Percentiles rank a stretch among this genome's conserved stretches.
Evolutionary conservation across 192 early-diverging fungal genomes (phyloP).

Genomic region (Podila horticola): DNA sequence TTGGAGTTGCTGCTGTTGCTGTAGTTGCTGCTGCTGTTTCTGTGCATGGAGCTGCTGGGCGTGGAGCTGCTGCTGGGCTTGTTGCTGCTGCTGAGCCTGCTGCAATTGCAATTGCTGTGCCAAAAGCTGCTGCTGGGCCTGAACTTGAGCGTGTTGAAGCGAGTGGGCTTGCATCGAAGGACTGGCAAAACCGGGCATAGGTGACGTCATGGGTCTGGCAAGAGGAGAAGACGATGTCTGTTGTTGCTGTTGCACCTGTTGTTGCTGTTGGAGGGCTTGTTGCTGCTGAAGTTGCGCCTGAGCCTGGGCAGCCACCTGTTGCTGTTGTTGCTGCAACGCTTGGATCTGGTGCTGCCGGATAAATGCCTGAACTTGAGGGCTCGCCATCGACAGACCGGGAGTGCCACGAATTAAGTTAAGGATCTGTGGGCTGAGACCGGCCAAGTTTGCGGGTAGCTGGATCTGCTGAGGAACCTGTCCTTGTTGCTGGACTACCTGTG

Average conservation of each 20-base stretch:
- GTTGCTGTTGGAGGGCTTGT: conserved; percentile 25
- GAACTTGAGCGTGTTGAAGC: conserved; percentile 32
- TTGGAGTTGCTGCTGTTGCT: conserved; percentile 38
- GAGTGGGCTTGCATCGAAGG: conserved; percentile 37
- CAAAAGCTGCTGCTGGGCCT: conserved; percentile 30
- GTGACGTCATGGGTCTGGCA: conserved; percentile 41
- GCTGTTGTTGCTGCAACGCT: conserved; percentile 26
- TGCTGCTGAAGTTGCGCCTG: conserved; percentile 26
- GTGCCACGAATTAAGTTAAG: conserved; percentile 23
- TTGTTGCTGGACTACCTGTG: conserved; percentile 6
- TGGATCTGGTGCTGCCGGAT: conserved; percentile 10
- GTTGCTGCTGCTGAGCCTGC: conserved; percentile 27
- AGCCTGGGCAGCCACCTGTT: conserved; percentile 15
- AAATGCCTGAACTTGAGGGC: conserved; percentile 30
- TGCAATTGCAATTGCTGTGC: conserved; percentile 42
- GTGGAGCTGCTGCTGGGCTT: conserved; percentile 24
- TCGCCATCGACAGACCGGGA: conserved; percentile 20
- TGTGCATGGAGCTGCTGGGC: conserved; percentile 51
- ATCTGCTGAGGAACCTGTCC: conserved; percentile 30
- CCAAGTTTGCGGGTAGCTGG: conserved; percentile 3
- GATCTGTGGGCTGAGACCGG: conserved; percentile 25
- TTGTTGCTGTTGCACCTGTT: conserved; percentile 47
- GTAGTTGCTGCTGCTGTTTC: conserved; percentile 39
- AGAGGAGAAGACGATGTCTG: conserved; percentile 49
- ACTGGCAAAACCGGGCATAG: conserved; percentile 47